These are phyloP conservation scores for Saccharomycopsis sp. DNA, from an alignment of 805 yeast species.

Conservation along the genomic window DNA sequence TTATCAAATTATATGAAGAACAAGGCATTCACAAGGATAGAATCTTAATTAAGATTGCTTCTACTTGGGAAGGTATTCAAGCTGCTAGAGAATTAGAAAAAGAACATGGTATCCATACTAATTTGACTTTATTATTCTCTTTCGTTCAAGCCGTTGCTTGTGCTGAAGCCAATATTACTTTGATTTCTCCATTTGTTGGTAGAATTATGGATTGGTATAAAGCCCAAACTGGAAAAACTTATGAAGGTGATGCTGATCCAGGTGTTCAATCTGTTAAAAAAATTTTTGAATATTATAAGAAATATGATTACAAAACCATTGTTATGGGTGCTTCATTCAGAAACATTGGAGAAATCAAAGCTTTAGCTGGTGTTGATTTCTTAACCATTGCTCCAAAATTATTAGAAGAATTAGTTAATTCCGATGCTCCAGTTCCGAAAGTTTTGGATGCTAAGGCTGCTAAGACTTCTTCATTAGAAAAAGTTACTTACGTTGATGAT, in stretches of 20 bases:
- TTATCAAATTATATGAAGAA: constrained; percentile 78
- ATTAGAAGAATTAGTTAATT: constrained; percentile 78
- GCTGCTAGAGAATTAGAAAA: constrained; percentile 94
- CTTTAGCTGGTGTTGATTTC: constrained; percentile 94
- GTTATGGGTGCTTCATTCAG: constrained; percentile 99
- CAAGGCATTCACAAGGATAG: constrained; percentile 84
- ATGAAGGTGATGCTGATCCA: constrained; percentile 77
- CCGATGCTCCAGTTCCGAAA: constrained; percentile 71
- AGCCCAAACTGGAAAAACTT: constrained; percentile 83
- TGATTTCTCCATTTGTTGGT: constrained; percentile 98
- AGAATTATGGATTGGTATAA: constrained; percentile 98
- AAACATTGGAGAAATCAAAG: constrained; percentile 90
- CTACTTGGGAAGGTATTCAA: constrained; percentile 99
- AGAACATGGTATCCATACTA: constrained; percentile 85
- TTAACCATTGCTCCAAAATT: constrained; percentile 90
- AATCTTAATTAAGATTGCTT: constrained; percentile 90
- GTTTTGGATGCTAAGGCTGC: constrained; percentile 65
- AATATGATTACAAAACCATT: constrained; percentile 89
- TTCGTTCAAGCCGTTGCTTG: constrained; percentile 97
- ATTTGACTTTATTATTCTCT: constrained; percentile 91
- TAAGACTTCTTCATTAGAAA: constrained; percentile 41
- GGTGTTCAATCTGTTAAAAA: constrained; percentile 87
- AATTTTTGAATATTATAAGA: constrained; percentile 97
- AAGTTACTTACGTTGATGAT: constrained; percentile 74
- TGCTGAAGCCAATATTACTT: constrained; percentile 94